A percentile compares a stretch with the other conserved stretches of the same genome.
Evolutionary conservation across 768 basidiomycete species (phyloP).

Genomic region (Termitomyces eurrhizus): DNA sequence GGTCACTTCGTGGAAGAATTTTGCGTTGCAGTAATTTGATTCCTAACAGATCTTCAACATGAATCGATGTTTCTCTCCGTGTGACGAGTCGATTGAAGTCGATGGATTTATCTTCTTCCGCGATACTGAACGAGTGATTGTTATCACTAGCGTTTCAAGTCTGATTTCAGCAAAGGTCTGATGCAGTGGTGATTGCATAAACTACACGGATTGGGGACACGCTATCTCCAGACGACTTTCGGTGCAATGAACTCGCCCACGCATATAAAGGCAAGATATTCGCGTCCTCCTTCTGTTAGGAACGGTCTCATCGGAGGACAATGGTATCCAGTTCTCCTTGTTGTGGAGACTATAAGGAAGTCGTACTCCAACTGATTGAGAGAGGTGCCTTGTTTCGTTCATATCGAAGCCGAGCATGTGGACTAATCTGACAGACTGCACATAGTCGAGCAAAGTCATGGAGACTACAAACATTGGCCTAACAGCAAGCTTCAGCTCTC

Average conservation of each 20-base stretch:
- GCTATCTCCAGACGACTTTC: constrained; percentile 27
- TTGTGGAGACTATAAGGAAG: constrained; percentile 35
- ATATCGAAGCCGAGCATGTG: not conserved
- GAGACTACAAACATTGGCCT: constrained; percentile 41
- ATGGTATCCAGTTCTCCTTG: constrained; percentile 45
- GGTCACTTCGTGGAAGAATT: constrained; percentile 43
- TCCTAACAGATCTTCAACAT: not conserved
- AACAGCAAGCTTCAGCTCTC: constrained; percentile 36
- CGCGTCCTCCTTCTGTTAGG: constrained; percentile 36
- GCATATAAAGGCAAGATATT: constrained; percentile 48
- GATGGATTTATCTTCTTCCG: constrained; percentile 51
- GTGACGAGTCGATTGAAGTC: constrained; percentile 46
- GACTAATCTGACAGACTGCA: not conserved
- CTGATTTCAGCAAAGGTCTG: constrained; percentile 14
- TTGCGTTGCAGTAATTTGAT: constrained; percentile 40
- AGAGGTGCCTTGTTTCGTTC: constrained; percentile 36
- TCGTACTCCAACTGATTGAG: constrained; percentile 41
- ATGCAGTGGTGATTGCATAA: not conserved
- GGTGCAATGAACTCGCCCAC: constrained; percentile 42
- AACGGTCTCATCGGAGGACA: constrained; percentile 38
- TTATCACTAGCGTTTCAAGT: constrained; percentile 36
- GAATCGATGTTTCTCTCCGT: constrained; percentile 3
- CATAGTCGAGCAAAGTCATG: constrained; percentile 33
- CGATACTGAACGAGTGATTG: constrained; percentile 40
- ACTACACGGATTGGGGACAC: constrained; percentile 33